A percentile compares a stretch with the other conserved stretches of the same genome.
Conservation (phyloP, 2,329 filamentous ascomycete species). For the Aspergillus fumigatiaffinis region DNA sequence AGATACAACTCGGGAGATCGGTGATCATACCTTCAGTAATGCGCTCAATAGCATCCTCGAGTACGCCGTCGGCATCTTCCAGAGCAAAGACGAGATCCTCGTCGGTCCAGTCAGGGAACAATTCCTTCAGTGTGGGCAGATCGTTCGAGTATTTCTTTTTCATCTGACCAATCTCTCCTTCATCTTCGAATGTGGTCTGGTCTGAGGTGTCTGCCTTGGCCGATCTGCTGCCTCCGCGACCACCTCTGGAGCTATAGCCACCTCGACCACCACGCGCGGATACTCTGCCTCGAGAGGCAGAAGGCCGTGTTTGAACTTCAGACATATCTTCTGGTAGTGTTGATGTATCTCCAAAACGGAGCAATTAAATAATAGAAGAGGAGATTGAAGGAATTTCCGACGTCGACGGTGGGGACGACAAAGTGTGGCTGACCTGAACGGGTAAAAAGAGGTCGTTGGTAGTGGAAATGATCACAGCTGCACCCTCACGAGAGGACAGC, state of each 20-base stretch:
- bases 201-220: constrained; percentile 71
- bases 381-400: constrained; percentile 23
- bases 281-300: constrained; percentile 82
- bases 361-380: constrained; percentile 24
- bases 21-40: constrained; percentile 45
- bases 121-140: constrained; percentile 78
- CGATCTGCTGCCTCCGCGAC: constrained; percentile 63
- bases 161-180: constrained; percentile 85
- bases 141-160: constrained; percentile 84
- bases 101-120: constrained; percentile 94
- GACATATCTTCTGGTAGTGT: constrained; percentile 66
- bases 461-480: constrained; percentile 30
- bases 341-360: constrained; percentile 23
- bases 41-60: constrained; percentile 48
- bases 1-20: neutral
- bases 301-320: constrained; percentile 82
- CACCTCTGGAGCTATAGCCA: constrained; percentile 66
- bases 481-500: constrained; percentile 38
- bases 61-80: constrained; percentile 62
- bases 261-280: constrained; percentile 81
- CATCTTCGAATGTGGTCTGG: constrained; percentile 67
- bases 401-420: constrained; percentile 25
- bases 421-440: constrained; percentile 29
- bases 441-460: constrained; percentile 20
- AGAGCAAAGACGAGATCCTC: constrained; percentile 91